These are phyloP conservation scores for Coemansia biformis DNA, from an alignment of 192 early-diverging fungal genomes.

Conservation along the genomic window DNA sequence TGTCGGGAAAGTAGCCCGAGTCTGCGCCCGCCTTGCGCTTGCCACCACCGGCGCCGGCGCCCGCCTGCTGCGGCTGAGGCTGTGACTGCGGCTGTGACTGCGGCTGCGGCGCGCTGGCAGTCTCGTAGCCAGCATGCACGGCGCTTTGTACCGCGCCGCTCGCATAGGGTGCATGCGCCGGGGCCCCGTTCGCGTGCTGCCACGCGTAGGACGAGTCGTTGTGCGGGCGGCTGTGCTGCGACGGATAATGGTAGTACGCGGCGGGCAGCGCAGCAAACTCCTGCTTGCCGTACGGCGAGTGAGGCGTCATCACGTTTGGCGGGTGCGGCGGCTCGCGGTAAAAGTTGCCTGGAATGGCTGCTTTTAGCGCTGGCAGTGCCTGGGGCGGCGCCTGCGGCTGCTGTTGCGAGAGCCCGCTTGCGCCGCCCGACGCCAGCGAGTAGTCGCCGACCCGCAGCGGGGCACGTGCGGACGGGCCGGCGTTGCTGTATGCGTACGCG, in stretches of 20 bases:
- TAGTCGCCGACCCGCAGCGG: conserved; percentile 34
- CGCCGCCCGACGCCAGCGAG: conserved; percentile 12
- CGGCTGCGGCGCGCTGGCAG: neutral
- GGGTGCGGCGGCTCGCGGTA: conserved; percentile 19
- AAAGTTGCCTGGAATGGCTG: conserved; percentile 14
- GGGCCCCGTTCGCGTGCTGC: conserved; percentile 10
- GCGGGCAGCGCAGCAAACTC: conserved; percentile 4
- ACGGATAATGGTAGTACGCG: conserved; percentile 9
- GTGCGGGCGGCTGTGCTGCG: conserved; percentile 5
- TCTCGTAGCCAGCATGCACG: conserved; percentile 1
- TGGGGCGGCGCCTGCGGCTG: conserved; percentile 8
- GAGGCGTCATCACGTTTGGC: neutral
- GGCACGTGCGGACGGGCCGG: conserved; percentile 9
- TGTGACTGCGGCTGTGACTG: conserved; percentile 3
- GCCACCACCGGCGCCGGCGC: conserved; percentile 12
- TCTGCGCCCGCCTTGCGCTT: conserved; percentile 43
- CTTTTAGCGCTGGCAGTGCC: conserved; percentile 4
- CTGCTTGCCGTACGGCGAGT: conserved; percentile 2
- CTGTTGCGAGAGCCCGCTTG: conserved; percentile 2
- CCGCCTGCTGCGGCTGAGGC: conserved; percentile 13
- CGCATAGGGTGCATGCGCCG: no score
- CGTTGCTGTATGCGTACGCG: conserved; percentile 10
- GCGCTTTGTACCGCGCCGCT: neutral
- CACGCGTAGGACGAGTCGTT: conserved; percentile 15
- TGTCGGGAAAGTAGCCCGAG: conserved; percentile 42